phyloP scores from a whole-genome alignment of 164 flowering plant species.

The Umbilicus rupestris region DNA sequence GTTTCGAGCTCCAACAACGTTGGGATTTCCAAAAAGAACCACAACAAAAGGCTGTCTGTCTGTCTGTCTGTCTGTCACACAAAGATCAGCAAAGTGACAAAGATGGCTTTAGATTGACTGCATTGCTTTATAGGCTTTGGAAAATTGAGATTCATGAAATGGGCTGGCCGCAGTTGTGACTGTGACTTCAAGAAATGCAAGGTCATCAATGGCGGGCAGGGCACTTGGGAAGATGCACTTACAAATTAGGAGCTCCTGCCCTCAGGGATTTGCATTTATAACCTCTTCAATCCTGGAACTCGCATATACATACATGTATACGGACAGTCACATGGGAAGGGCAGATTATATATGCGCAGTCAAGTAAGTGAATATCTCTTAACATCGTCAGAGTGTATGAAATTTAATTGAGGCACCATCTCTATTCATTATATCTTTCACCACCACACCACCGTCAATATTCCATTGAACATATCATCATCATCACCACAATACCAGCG shows the following conservation, averaged over 20 bases:
- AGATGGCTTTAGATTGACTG: background rate
- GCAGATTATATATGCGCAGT: no score
- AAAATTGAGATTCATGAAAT: background rate
- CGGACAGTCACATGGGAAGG: no score
- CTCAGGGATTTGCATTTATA: background rate
- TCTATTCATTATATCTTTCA: no score
- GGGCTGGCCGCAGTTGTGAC: background rate
- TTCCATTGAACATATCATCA: no score
- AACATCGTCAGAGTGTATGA: no score
- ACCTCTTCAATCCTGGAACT: background rate
- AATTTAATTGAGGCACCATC: no score
- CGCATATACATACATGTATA: no score
- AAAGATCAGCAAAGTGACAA: background rate
- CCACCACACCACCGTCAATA: no score
- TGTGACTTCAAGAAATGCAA: background rate
- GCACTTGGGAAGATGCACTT: background rate
- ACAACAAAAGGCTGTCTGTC: background rate
- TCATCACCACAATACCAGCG: no score
- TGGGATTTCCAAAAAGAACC: background rate
- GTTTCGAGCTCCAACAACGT: background rate
- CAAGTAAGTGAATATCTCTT: no score
- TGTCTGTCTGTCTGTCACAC: no score
- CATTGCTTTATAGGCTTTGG: background rate
- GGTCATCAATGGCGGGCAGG: background rate
- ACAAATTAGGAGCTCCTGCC: background rate